Conservation (phyloP, 2,329 filamentous ascomycete species). For the Lecanicillium sp. region DNA sequence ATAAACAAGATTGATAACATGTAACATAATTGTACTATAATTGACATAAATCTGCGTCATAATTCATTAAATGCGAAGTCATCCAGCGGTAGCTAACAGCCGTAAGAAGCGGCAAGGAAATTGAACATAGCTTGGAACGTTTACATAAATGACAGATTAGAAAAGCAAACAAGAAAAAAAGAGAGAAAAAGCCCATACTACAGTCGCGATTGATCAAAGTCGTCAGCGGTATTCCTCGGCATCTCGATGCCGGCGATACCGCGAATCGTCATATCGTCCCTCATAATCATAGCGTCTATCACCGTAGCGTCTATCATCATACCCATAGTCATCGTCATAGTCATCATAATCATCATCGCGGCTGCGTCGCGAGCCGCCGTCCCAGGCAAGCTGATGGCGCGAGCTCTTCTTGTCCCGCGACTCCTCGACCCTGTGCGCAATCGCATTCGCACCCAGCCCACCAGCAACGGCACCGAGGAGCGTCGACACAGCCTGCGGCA, state of each 20-base stretch:
- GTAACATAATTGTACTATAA: no score
- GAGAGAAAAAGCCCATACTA: no score
- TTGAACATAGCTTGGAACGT: no score
- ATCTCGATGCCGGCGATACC: neutral
- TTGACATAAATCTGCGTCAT: no score
- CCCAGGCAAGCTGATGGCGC: conserved; percentile 16
- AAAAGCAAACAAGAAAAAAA: no score
- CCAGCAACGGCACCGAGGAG: conserved; percentile 46
- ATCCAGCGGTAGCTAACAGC: no score
- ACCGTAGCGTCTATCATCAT: conserved; percentile 4
- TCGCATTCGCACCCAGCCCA: conserved; percentile 44
- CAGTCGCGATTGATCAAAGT: no score
- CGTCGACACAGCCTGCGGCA: conserved; percentile 34
- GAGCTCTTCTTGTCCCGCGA: conserved; percentile 23
- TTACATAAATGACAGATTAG: no score
- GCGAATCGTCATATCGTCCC: conserved; percentile 8
- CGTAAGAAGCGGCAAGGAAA: no score
- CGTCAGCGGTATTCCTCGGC: neutral
- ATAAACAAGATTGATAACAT: no score
- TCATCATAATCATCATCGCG: conserved; percentile 9
- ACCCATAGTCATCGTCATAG: conserved; percentile 9
- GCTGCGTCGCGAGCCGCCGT: neutral
- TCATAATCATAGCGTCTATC: conserved; percentile 9
- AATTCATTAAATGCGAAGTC: no score
- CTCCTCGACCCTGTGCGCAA: conserved; percentile 35